Conservation (phyloP, 1,284 basidiomycete genomes). For the Flammula alnicola region DNA sequence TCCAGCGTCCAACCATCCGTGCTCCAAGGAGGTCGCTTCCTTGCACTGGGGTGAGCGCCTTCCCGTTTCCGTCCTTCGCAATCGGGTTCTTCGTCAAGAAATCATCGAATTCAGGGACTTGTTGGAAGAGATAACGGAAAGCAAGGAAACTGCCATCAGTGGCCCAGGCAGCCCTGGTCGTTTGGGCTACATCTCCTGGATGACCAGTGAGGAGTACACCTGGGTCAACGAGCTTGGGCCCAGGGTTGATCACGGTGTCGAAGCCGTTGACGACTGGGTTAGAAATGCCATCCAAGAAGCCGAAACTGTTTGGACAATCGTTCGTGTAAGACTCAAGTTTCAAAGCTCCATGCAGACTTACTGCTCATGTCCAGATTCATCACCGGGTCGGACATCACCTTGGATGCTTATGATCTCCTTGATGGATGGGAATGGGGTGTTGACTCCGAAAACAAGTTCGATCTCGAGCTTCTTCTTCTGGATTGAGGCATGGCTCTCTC, state of each 20-base stretch:
- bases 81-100: slow-evolving; percentile 51
- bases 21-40: slow-evolving; percentile 57
- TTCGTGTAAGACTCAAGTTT: neutral
- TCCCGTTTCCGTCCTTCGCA: slow-evolving; percentile 33
- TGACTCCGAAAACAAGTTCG: slow-evolving; percentile 34
- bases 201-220: slow-evolving; percentile 46
- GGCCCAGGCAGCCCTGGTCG: slow-evolving; percentile 49
- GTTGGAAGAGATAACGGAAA: slow-evolving; percentile 57
- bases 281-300: slow-evolving; percentile 34
- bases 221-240: slow-evolving; percentile 40
- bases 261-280: slow-evolving; percentile 40
- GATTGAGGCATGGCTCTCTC: slow-evolving; percentile 35
- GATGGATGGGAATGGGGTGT: slow-evolving; percentile 31
- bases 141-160: slow-evolving; percentile 57
- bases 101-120: slow-evolving; percentile 58
- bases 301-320: slow-evolving; percentile 30
- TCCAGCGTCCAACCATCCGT: slow-evolving; percentile 61
- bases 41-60: slow-evolving; percentile 37
- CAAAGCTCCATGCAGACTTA: slow-evolving; percentile 18
- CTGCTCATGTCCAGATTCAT: slow-evolving; percentile 41
- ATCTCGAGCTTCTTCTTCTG: slow-evolving; percentile 33
- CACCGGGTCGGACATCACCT: slow-evolving; percentile 41
- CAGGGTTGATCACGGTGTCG: slow-evolving; percentile 40
- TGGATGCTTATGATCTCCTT: slow-evolving; percentile 34
- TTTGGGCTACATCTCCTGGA: slow-evolving; percentile 34